These are phyloP conservation scores for Centrapalus pauciflorus DNA, from an alignment of 129 eudicot species.

Conservation along the genomic window DNA sequence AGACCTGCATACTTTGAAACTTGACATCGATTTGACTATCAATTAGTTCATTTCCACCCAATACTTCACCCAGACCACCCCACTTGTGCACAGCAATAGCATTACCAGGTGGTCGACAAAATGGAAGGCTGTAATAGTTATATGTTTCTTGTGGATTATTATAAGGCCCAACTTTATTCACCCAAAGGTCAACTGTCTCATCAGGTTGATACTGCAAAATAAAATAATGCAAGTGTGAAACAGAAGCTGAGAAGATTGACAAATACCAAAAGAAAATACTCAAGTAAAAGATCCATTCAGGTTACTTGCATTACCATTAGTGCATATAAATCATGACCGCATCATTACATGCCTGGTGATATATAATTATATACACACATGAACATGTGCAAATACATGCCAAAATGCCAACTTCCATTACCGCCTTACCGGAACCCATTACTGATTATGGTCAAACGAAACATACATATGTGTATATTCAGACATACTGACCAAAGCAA, in stretches of 20 bases:
- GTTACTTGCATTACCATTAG: neutral
- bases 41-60: conserved; percentile 89
- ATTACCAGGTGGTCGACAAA: conserved; percentile 59
- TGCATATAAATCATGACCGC: neutral
- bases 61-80: conserved; percentile 94
- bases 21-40: conserved; percentile 75
- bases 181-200: conserved; percentile 66
- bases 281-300: neutral
- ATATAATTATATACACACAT: neutral
- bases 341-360: neutral
- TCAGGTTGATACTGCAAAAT: conserved; percentile 56
- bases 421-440: too few relatives aligned
- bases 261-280: neutral
- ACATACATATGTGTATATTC: neutral
- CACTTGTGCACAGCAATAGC: conserved; percentile 68
- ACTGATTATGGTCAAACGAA: too few relatives aligned
- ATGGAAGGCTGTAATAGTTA: conserved; percentile 80
- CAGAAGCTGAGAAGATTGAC: neutral
- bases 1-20: conserved; percentile 52
- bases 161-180: conserved; percentile 87
- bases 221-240: conserved; percentile 8
- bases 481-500: neutral
- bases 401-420: too few relatives aligned
- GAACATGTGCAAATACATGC: neutral
- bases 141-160: conserved; percentile 93